A percentile compares a stretch with the other conserved stretches of the same genome.
These are phyloP conservation scores for Lavandula angustifolia DNA, from an alignment of 257 asterid genomes.

Conservation along the genomic window DNA sequence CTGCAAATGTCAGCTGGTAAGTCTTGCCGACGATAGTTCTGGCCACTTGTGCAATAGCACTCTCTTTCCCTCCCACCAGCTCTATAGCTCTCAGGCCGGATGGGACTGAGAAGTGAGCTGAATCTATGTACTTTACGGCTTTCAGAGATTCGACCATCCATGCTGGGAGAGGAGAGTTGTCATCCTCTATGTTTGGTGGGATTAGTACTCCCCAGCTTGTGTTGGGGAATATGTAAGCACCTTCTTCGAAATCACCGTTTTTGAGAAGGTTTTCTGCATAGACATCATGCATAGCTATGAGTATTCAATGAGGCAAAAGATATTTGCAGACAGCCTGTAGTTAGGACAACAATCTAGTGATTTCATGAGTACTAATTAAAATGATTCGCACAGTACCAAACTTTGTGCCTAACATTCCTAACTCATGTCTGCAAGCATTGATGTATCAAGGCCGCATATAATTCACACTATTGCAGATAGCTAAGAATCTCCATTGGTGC, in stretches of 20 bases:
- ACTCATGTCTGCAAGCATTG: not conserved
- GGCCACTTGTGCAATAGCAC: conserved; percentile 88
- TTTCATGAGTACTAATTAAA: too few relatives aligned
- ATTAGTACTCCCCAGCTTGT: conserved; percentile 91
- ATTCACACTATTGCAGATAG: not conserved
- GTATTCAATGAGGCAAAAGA: not conserved
- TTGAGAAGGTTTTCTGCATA: conserved; percentile 72
- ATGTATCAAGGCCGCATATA: not conserved
- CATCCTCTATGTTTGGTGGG: conserved; percentile 94
- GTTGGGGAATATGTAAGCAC: conserved; percentile 86
- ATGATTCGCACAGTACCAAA: too few relatives aligned
- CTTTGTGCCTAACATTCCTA: conserved; percentile 8
- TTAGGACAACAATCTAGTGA: not conserved
- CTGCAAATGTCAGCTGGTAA: conserved; percentile 68
- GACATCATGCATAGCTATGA: too few relatives aligned
- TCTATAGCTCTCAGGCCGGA: conserved; percentile 75
- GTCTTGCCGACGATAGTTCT: conserved; percentile 68
- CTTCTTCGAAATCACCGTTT: conserved; percentile 91
- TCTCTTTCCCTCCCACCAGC: conserved; percentile 91
- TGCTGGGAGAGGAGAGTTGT: conserved; percentile 88
- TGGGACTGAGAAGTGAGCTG: conserved; percentile 87
- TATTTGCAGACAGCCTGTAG: not conserved
- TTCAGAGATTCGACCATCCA: conserved; percentile 97
- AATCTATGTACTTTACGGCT: conserved; percentile 84
- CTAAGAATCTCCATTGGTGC: not conserved